Conservation (phyloP, 2,329 filamentous ascomycete genomes). For the Zymoseptoria passerinii region DNA sequence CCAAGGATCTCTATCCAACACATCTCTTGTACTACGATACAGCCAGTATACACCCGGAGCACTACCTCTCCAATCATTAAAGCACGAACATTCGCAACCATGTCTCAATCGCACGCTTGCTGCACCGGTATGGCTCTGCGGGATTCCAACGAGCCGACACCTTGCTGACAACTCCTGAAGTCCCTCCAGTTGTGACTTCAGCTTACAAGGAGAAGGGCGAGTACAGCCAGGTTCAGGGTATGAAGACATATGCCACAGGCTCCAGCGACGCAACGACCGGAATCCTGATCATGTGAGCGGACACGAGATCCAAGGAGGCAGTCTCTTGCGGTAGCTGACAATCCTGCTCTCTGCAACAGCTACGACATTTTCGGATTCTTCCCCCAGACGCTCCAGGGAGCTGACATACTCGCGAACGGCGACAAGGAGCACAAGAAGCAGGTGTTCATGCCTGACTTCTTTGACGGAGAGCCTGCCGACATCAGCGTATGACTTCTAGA, state of each 20-base stretch:
- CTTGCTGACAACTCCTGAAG: neutral
- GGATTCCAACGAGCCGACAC: no score
- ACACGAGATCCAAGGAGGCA: neutral
- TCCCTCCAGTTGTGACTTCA: slow-evolving; percentile 39
- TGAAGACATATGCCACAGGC: slow-evolving; percentile 55
- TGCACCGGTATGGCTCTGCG: no score
- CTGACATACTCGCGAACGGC: slow-evolving; percentile 52
- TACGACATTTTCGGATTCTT: slow-evolving; percentile 58
- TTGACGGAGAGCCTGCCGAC: slow-evolving; percentile 63
- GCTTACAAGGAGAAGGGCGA: slow-evolving; percentile 51
- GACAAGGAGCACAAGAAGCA: slow-evolving; percentile 66
- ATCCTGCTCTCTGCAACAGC: neutral
- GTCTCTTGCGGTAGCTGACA: neutral
- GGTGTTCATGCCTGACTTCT: slow-evolving; percentile 89
- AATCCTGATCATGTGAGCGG: slow-evolving; percentile 45
- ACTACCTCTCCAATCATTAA: neutral
- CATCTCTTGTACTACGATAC: neutral
- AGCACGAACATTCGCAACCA: slow-evolving; percentile 12
- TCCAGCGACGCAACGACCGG: slow-evolving; percentile 45
- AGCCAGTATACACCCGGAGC: neutral
- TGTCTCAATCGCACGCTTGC: slow-evolving; percentile 32
- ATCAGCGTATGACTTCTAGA: slow-evolving; percentile 40
- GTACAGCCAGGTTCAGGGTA: slow-evolving; percentile 50
- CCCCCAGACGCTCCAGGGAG: slow-evolving; percentile 54
- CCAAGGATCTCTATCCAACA: neutral